Base-by-base conservation (phyloP, 2,329 filamentous ascomycete species). In the Pseudocercospora crystallina region DNA sequence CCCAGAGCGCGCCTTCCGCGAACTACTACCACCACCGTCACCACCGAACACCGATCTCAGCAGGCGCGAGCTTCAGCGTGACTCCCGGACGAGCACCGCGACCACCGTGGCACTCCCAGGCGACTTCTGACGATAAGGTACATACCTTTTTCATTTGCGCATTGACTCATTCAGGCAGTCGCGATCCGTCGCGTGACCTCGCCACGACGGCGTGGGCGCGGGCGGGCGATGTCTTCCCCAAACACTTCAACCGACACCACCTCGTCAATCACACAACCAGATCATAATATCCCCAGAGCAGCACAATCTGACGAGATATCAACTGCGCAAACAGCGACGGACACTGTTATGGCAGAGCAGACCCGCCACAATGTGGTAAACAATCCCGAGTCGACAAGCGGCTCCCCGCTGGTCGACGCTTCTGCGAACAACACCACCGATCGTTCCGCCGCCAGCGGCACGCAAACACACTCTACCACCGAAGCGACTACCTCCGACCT, bases 311-410 rank as follows among this genome's bases (percentile, higher is more conserved):
- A 61, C 56, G 33, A 44, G n/a, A 32, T n/a, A 35, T 41, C 36
- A 51, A 43, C 29, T 40, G 46, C 46, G 36, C 30, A 43, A 12
- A 53, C 56, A 67, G 65, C 52, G 49, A 45, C 45, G 51, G 50
- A 65, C 43, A 63, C 81, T 85, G 82, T 85, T 84, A 85, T 85
- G 82, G 82, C 82, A 84, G 82, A 84, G 81, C 79, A 82, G 80
- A 80, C 74, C 69, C 77, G 75, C 79, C 81, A 83, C 74, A 79
- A 85, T 85, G 82, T 84, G 82, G 82, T 85, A 83, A 82, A 82
- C 76, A 77, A 83, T 79, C 77, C 80, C 76, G 76, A 78, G 82
- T 85, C 82, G 81, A 77, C 81, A 75, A 80, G 80, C 78, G 80
- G 77, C 70, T 70, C 73, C 69, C 60, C 65, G 65, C 78, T 80